These are phyloP conservation scores for Clavaria fumosa DNA, from an alignment of 768 basidiomycete genomes.

Conservation along the genomic window DNA sequence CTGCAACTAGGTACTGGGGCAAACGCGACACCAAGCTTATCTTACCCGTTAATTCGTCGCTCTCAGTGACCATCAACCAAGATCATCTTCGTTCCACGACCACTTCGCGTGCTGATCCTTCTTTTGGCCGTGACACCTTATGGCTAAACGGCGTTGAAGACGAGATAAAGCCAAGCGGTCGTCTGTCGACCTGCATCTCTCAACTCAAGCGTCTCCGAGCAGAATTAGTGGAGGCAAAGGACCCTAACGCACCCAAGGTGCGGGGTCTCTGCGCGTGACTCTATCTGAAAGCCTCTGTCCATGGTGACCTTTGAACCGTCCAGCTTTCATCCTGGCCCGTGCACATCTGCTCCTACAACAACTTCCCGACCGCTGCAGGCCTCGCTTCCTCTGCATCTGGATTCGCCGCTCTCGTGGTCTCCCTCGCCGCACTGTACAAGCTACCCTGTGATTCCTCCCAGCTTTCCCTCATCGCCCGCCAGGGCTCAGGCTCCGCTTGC, in stretches of 20 bases:
- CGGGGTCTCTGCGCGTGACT: neutral
- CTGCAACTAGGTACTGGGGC: slow-evolving; percentile 86
- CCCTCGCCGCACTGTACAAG: slow-evolving; percentile 72
- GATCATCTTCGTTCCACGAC: slow-evolving; percentile 92
- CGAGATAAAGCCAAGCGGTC: slow-evolving; percentile 65
- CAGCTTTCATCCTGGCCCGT: slow-evolving; percentile 60
- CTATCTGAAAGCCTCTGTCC: neutral
- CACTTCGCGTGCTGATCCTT: slow-evolving; percentile 69
- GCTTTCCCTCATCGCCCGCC: slow-evolving; percentile 89
- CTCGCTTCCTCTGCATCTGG: slow-evolving; percentile 96
- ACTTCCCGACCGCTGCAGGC: slow-evolving; percentile 98
- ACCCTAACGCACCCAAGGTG: slow-evolving; percentile 53
- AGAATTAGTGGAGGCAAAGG: slow-evolving; percentile 58
- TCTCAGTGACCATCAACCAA: slow-evolving; percentile 95
- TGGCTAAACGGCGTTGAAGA: slow-evolving; percentile 96
- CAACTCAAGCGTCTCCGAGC: slow-evolving; percentile 74
- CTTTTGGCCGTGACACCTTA: slow-evolving; percentile 60
- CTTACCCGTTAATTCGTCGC: slow-evolving; percentile 87
- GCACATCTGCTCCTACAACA: slow-evolving; percentile 91
- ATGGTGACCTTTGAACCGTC: slow-evolving; percentile 1
- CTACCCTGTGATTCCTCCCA: slow-evolving; percentile 65
- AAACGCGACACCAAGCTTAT: slow-evolving; percentile 94
- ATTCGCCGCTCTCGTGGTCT: slow-evolving; percentile 87
- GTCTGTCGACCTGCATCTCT: slow-evolving; percentile 70
- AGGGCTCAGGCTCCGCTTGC: slow-evolving; percentile 96